Percentiles rank a stretch among this genome's conserved stretches.
phyloP scores from a whole-genome alignment of 441 rosid species.

The Populus hybrid region DNA sequence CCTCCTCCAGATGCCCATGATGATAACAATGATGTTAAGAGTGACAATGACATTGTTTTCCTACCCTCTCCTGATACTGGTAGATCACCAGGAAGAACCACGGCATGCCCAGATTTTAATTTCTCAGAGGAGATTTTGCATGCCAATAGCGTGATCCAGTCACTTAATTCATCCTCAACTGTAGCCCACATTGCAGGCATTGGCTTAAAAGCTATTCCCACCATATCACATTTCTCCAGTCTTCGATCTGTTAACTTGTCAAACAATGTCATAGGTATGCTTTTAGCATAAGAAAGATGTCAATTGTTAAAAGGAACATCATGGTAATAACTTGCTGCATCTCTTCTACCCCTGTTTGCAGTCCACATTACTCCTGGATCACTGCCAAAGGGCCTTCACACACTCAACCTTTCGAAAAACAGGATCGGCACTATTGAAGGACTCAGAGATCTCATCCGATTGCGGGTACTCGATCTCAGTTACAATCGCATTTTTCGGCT shows the following conservation, averaged over 20 bases:
- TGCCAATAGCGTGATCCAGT: slow-evolving; percentile 68
- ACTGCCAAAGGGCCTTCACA: slow-evolving; percentile 84
- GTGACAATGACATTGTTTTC: slow-evolving; percentile 30
- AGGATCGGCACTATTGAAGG: slow-evolving; percentile 81
- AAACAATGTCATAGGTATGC: slow-evolving; percentile 77
- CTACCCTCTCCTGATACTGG: slow-evolving; percentile 53
- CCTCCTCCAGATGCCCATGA: slow-evolving; percentile 23
- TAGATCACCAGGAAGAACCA: slow-evolving; percentile 37
- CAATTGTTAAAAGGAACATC: not conserved
- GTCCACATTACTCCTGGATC: slow-evolving; percentile 68
- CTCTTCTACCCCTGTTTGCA: slow-evolving; percentile 34
- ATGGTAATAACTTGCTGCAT: not conserved
- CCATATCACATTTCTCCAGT: slow-evolving; percentile 60
- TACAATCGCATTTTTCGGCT: slow-evolving; percentile 83
- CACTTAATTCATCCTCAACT: slow-evolving; percentile 79
- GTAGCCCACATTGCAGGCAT: slow-evolving; percentile 76
- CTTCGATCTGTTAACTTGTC: slow-evolving; percentile 84
- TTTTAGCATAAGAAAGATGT: slow-evolving; percentile 5
- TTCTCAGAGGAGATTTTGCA: slow-evolving; percentile 60
- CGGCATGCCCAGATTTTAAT: slow-evolving; percentile 33
- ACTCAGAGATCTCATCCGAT: slow-evolving; percentile 71
- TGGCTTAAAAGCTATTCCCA: slow-evolving; percentile 78
- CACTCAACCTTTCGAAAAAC: slow-evolving; percentile 76
- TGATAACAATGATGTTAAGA: slow-evolving; percentile 34
- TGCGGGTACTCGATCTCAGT: slow-evolving; percentile 86